Base-by-base conservation (phyloP, 169 alveolate species). In the Plasmodium adleri region DNA sequence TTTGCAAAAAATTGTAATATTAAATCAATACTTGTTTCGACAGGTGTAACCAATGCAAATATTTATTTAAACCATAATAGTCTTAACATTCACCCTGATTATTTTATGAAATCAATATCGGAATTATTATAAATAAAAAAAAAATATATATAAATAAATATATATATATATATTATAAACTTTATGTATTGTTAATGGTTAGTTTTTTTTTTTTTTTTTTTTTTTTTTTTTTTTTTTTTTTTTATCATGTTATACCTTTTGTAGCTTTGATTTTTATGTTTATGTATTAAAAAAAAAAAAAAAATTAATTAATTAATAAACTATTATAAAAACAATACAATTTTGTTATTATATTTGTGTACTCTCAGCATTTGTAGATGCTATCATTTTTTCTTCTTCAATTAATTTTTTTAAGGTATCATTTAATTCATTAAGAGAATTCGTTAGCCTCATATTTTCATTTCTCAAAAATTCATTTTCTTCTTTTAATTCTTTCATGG, bases 1-100 rank as follows among this genome's bases (percentile, higher is more conserved):
- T 90, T 90, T 54, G 94, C 90, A 15, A 54, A 80, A 24, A 80
- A 80, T 32, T 80, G 90, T 39, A 80, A 80, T 39, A 68, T 80
- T 12, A 66, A 80, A 26, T 80, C 90, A 1, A 72, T 80, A 54
- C 66, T 80, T 0, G 90, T 80, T 67, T 66, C 74, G 4, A 20
- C 90, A 43, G 90, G 90, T 0, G 85, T 80, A 15, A 80, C 90
- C 5, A 72, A 80, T 67, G 20, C 83, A 2, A 80, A 80, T 56
- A 49, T 80, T 12, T 80, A 68, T 67, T 50, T 80, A 7, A 80
- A 80, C n/a, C 90, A 80, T 68, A 80, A 80, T 72, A 58, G 58
- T 58, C 70, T 58, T 67, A 63, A 80, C 45, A 67, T 80, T 68
- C 52, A 56, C 7, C 90, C 90, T 8, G 83, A 80, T 49, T 80